These are phyloP conservation scores for Lyophyllum atratum DNA, from an alignment of 768 basidiomycete genomes.

Conservation along the genomic window DNA sequence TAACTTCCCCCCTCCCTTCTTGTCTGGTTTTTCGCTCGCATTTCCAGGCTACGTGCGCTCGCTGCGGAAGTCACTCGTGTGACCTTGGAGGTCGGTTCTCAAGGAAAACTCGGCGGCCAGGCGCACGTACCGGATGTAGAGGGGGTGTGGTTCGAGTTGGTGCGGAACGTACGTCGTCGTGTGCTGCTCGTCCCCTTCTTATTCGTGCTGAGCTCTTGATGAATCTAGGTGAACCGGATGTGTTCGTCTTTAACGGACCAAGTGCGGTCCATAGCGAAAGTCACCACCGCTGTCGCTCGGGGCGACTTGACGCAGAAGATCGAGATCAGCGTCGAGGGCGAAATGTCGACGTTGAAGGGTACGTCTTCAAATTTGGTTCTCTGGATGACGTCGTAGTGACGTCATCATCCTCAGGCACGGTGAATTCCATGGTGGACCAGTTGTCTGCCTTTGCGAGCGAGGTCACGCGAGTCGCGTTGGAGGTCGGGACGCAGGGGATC, in stretches of 20 bases:
- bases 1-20: conserved; percentile 21
- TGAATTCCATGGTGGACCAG: conserved; percentile 95
- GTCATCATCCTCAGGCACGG: conserved; percentile 48
- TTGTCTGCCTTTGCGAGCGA: conserved; percentile 85
- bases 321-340: conserved; percentile 83
- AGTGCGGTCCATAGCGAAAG: conserved; percentile 82
- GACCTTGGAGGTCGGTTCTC: conserved; percentile 82
- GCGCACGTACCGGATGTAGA: conserved; percentile 87
- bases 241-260: conserved; percentile 78
- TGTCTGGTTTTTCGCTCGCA: no score
- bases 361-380: conserved; percentile 1
- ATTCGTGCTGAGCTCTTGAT: neutral
- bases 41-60: conserved; percentile 52
- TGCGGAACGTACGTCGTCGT: conserved; percentile 60
- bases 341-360: conserved; percentile 81
- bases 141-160: conserved; percentile 88
- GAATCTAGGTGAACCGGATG: conserved; percentile 74
- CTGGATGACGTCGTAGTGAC: neutral
- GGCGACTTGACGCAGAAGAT: conserved; percentile 94
- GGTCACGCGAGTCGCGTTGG: conserved; percentile 80
- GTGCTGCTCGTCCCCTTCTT: neutral
- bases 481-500: conserved; percentile 90
- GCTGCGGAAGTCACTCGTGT: conserved; percentile 85
- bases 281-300: conserved; percentile 87
- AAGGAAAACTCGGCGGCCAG: conserved; percentile 88